phyloP scores from a whole-genome alignment of 139 green algal genomes.

The Asterochloris sp. region DNA sequence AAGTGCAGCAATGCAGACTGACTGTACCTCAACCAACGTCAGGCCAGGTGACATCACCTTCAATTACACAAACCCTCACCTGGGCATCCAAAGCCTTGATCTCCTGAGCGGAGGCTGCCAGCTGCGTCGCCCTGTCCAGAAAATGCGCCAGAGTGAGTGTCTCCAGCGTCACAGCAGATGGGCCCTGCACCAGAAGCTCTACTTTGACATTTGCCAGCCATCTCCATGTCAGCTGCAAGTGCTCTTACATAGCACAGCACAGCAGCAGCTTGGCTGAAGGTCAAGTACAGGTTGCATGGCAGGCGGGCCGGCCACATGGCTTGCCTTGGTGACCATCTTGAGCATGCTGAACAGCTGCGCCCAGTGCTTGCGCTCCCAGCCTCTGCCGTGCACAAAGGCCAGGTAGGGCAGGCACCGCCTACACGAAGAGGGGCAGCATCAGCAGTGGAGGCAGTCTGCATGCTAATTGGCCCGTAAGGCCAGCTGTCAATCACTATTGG shows the following conservation, averaged over 20 bases:
- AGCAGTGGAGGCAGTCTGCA: not conserved
- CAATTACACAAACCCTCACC: conserved; percentile 2
- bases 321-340: conserved; percentile 46
- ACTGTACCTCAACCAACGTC: no score
- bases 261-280: no score
- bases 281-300: no score
- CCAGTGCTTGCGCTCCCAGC: conserved; percentile 79
- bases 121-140: conserved; percentile 54
- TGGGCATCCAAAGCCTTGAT: conserved; percentile 69
- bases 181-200: not conserved
- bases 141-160: conserved; percentile 70
- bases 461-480: no score
- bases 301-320: no score
- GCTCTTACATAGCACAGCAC: no score
- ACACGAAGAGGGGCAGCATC: not conserved
- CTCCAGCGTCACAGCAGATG: conserved; percentile 49
- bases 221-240: not conserved
- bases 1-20: no score
- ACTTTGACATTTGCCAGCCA: not conserved
- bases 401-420: conserved; percentile 63
- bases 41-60: no score
- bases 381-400: conserved; percentile 59
- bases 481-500: no score
- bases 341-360: conserved; percentile 68
- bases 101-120: conserved; percentile 48